phyloP scores from a whole-genome alignment of 1,284 basidiomycete species.

The Calocybe gambosa region DNA sequence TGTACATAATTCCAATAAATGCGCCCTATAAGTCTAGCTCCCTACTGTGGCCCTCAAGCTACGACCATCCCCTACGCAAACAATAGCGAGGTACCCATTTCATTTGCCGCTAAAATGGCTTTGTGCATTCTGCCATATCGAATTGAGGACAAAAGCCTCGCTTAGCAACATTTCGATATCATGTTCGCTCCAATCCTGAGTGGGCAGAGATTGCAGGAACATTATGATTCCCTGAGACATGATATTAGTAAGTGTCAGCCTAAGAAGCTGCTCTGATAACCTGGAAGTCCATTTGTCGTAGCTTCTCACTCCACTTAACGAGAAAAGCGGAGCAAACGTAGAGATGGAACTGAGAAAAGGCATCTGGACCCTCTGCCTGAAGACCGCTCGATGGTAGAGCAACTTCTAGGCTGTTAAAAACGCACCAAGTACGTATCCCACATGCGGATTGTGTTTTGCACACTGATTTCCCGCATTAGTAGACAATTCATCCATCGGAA shows the following conservation, averaged over 20 bases:
- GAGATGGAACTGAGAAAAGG: slow-evolving; percentile 94
- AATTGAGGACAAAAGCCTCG: slow-evolving; percentile 93
- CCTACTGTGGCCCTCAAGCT: neutral
- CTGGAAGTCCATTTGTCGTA: slow-evolving; percentile 95
- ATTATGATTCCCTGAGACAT: slow-evolving; percentile 87
- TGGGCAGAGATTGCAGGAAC: slow-evolving; percentile 95
- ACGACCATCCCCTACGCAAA: neutral
- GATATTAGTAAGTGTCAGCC: neutral
- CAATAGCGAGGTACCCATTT: slow-evolving; percentile 5
- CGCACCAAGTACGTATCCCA: slow-evolving; percentile 97
- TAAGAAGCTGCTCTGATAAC: slow-evolving; percentile 34
- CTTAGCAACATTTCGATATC: slow-evolving; percentile 93
- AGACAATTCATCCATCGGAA: slow-evolving; percentile 99
- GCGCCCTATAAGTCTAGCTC: neutral
- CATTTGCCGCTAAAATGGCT: slow-evolving; percentile 72
- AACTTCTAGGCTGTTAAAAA: slow-evolving; percentile 4
- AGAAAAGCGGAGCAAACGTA: slow-evolving; percentile 96
- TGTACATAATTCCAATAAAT: neutral
- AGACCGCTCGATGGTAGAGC: neutral
- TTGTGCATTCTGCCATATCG: slow-evolving; percentile 91
- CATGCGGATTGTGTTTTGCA: slow-evolving; percentile 94
- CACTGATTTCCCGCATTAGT: slow-evolving; percentile 93
- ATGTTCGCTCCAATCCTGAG: slow-evolving; percentile 91
- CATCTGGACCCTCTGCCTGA: slow-evolving; percentile 90
- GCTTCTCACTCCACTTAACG: slow-evolving; percentile 85